Conservation (phyloP, 2,329 filamentous ascomycete genomes). For the Sclerotiophoma versabilis region DNA sequence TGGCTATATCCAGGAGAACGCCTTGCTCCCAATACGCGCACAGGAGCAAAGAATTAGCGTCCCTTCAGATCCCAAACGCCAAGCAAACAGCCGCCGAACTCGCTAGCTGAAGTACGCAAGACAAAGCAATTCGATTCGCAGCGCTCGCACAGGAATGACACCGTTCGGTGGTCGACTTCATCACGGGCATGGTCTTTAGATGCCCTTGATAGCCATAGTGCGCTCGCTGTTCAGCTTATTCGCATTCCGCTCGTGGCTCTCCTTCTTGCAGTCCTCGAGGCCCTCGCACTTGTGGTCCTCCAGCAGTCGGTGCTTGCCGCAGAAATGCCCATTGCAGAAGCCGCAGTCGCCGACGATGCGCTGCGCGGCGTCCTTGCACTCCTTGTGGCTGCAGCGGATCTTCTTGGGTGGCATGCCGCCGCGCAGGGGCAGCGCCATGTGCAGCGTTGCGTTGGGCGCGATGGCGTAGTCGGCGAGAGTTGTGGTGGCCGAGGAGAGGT, state of each 20-base stretch:
- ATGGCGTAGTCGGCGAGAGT: slow-evolving; percentile 59
- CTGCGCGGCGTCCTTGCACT: slow-evolving; percentile 86
- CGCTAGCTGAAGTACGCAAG: slow-evolving; percentile 16
- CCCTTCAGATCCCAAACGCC: slow-evolving; percentile 12
- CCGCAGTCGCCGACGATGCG: slow-evolving; percentile 95
- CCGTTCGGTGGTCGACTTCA: not conserved
- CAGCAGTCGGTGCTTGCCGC: slow-evolving; percentile 90
- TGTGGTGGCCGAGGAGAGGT: slow-evolving; percentile 54
- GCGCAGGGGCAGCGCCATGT: slow-evolving; percentile 65
- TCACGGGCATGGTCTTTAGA: slow-evolving; percentile 59
- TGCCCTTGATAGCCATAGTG: slow-evolving; percentile 91
- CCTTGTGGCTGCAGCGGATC: slow-evolving; percentile 85
- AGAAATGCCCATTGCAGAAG: slow-evolving; percentile 94
- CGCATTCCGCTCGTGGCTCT: slow-evolving; percentile 92
- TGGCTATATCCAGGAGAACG: slow-evolving; percentile 12
- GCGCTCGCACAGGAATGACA: not conserved
- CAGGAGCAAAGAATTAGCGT: slow-evolving; percentile 6
- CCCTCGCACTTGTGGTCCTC: slow-evolving; percentile 94
- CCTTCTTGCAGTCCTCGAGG: slow-evolving; percentile 97
- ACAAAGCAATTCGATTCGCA: slow-evolving; percentile 3
- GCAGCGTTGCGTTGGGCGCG: slow-evolving; percentile 58
- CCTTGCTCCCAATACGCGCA: slow-evolving; percentile 6
- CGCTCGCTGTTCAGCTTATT: slow-evolving; percentile 91
- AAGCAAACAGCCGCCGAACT: slow-evolving; percentile 11
- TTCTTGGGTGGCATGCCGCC: slow-evolving; percentile 71